Conservation (phyloP, 306 rosid genomes). For the Quercus cerris region DNA sequence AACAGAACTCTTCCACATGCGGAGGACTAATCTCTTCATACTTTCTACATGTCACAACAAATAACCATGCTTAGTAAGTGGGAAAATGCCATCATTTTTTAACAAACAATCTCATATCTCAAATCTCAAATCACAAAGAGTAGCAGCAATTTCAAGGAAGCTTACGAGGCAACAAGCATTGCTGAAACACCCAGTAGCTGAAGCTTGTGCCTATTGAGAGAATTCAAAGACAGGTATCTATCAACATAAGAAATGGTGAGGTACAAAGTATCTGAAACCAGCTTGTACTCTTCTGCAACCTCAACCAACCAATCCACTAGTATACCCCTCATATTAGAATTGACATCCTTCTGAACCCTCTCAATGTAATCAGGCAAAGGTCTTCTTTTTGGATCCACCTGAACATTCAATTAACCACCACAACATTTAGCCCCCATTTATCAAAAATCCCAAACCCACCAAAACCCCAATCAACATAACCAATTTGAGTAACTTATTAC, state of each 20-base stretch:
- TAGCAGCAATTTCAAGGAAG: neutral
- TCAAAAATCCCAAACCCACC: neutral
- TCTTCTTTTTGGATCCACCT: conserved; percentile 67
- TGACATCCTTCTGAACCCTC: conserved; percentile 66
- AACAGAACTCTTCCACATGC: conserved; percentile 71
- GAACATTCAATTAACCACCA: neutral
- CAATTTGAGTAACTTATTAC: neutral
- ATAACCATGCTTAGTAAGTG: neutral
- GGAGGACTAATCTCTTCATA: conserved; percentile 92
- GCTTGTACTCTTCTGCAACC: conserved; percentile 85
- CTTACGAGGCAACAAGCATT: conserved; percentile 87
- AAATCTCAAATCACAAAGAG: no score
- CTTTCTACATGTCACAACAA: conserved; percentile 39
- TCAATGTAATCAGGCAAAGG: conserved; percentile 62
- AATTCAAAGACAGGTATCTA: conserved; percentile 53
- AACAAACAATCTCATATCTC: neutral
- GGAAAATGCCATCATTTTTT: neutral
- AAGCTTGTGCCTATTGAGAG: conserved; percentile 46
- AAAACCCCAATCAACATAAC: neutral
- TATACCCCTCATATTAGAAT: conserved; percentile 70
- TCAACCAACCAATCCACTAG: conserved; percentile 93
- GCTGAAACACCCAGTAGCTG: conserved; percentile 80
- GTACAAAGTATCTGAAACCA: conserved; percentile 67
- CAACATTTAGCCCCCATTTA: neutral
- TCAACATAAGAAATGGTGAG: conserved; percentile 62